Base-by-base conservation (phyloP, 345 rosid species). In the Laguncularia racemosa region DNA sequence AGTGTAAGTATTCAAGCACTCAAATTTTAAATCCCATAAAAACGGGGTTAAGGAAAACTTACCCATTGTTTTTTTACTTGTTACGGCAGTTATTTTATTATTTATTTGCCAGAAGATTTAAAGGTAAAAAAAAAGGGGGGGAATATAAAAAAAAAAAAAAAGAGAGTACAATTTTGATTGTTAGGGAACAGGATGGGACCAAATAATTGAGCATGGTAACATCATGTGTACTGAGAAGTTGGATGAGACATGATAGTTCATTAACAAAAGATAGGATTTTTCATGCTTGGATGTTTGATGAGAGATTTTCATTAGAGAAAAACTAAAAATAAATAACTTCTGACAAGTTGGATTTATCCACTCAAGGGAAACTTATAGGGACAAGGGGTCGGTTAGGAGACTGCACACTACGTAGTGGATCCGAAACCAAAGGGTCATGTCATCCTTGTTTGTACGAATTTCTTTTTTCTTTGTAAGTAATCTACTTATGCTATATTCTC, bases 181-280 rank as follows among this genome's bases (percentile, higher is more conserved):
- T 28, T 40, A 13, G 51, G 44, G 20, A 45, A 69, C 55, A 68
- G 55, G 26, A 50, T 60, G 61, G 65, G 58, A 50, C 60, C 59
- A 69, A 69, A 73, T 61, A 69, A 73, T 68, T 64, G 70, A 50
- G 44, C 48, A 68, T 40, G 44, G 51, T 45, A 26, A 67, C 61
- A 53, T 57, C 46, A 57, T 46, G 40, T 45, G 46, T 44, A 58
- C 50, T 20, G 59, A 51, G 56, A 55, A 69, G 46, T 51, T 48
- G 67, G 71, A 40, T 44, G 67, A 55, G 71, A 73, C 60, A 46
- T 38, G 78, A 65, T 62, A 64, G 71, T 73, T 73, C 73, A 60
- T 52, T 47, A 23, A 38, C 46, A 48, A 23, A 64, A 16, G 61
- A 18, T 14, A 60, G 58, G 53, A 53, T 18, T 1, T 26, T 50